Conservation (phyloP, 495 filamentous ascomycete species). For the Penicillium fimorum region DNA sequence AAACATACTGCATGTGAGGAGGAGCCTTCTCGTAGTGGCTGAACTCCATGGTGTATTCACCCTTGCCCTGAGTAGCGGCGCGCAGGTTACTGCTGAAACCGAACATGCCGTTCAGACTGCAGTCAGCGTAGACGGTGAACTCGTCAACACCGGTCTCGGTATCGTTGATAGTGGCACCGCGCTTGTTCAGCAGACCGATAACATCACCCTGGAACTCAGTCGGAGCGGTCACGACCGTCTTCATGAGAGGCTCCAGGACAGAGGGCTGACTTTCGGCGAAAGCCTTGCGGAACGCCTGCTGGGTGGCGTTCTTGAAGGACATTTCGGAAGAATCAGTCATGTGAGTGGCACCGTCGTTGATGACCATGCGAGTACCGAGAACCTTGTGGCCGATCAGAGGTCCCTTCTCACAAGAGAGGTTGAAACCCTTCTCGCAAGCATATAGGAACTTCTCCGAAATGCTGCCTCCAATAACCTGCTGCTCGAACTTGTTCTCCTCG, state of each 20-base stretch:
- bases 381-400: slow-evolving; percentile 93
- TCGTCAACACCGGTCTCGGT: slow-evolving; percentile 94
- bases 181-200: slow-evolving; percentile 93
- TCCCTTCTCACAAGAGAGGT: slow-evolving; percentile 78
- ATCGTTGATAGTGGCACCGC: slow-evolving; percentile 90
- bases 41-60: slow-evolving; percentile 99
- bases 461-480: slow-evolving; percentile 80
- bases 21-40: slow-evolving; percentile 88
- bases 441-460: slow-evolving; percentile 96
- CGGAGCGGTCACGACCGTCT: slow-evolving; percentile 91
- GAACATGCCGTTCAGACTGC: slow-evolving; percentile 94
- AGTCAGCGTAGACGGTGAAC: slow-evolving; percentile 92
- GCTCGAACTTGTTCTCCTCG: slow-evolving; percentile 79
- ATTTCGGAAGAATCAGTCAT: slow-evolving; percentile 98
- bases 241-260: slow-evolving; percentile 96
- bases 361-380: slow-evolving; percentile 82
- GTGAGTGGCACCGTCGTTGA: slow-evolving; percentile 97
- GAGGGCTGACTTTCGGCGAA: slow-evolving; percentile 75
- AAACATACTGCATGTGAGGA: slow-evolving; percentile 80
- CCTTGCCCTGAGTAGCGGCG: slow-evolving; percentile 96
- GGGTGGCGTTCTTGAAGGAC: slow-evolving; percentile 95
- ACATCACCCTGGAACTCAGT: slow-evolving; percentile 98
- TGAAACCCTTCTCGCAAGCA: slow-evolving; percentile 96
- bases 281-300: slow-evolving; percentile 95
- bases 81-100: slow-evolving; percentile 88